Conservation (phyloP, 2,329 filamentous ascomycete genomes). For the Colletotrichum sp. region DNA sequence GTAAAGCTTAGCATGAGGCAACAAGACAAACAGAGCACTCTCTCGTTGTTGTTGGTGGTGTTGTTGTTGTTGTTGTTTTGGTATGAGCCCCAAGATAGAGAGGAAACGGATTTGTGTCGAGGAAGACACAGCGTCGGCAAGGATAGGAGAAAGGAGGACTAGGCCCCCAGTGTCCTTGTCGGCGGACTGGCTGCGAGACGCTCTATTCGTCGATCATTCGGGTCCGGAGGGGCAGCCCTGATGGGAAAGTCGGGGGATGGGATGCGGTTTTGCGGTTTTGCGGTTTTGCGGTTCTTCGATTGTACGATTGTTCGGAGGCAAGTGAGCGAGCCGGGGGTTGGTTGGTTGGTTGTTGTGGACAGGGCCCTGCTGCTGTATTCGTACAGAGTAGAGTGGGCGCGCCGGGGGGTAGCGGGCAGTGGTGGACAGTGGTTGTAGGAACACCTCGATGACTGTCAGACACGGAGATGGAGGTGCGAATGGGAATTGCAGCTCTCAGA, state of each 20-base stretch:
- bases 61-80: background rate
- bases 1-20: conserved; percentile 12
- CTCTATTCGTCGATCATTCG: background rate
- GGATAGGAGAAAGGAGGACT: background rate
- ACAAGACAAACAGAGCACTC: background rate
- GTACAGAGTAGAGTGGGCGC: background rate
- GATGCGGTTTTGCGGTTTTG: conserved; percentile 1
- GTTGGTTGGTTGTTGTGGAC: background rate
- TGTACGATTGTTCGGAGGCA: background rate
- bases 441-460: background rate
- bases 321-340: background rate
- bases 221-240: background rate
- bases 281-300: background rate
- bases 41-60: background rate
- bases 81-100: background rate
- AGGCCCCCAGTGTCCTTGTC: background rate
- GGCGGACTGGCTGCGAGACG: background rate
- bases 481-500: background rate
- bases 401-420: background rate
- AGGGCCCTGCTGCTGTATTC: background rate
- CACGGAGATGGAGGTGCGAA: background rate
- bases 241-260: conserved; percentile 3
- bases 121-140: background rate
- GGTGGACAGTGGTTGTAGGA: background rate
- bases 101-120: background rate